Percentiles rank a stretch among this genome's conserved stretches.
Conservation (phyloP, 108 stramenopile species). For the Nitzschia sp. region DNA sequence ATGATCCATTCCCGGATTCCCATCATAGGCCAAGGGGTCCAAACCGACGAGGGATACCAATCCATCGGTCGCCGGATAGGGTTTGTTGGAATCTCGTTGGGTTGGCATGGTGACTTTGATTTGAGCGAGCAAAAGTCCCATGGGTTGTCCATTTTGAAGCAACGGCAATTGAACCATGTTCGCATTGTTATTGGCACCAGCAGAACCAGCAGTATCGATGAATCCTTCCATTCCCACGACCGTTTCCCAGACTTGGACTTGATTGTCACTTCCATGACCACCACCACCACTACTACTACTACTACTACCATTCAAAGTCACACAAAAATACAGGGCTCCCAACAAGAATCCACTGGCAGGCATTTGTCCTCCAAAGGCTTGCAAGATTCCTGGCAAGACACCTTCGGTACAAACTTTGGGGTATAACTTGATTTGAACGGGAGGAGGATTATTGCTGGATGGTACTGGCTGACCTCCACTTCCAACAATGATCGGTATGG, state of each 20-base stretch:
- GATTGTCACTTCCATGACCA: too few relatives aligned
- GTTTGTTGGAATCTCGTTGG: conserved; percentile 2
- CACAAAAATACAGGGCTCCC: conserved; percentile 31
- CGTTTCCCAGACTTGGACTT: conserved; percentile 40
- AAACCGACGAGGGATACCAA: conserved; percentile 68
- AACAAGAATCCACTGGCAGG: conserved; percentile 50
- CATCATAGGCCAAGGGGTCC: conserved; percentile 49
- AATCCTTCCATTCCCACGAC: conserved; percentile 31
- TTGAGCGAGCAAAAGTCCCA: conserved; percentile 52
- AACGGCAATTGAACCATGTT: conserved; percentile 45
- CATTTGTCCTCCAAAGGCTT: conserved; percentile 37
- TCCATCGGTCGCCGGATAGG: conserved; percentile 41
- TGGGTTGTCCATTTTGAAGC: conserved; percentile 32
- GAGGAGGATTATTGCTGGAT: not conserved
- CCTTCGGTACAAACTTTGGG: conserved; percentile 42
- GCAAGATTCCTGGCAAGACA: conserved; percentile 44
- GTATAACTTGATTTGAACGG: conserved; percentile 25
- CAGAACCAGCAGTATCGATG: too few relatives aligned
- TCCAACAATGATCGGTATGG: conserved; percentile 12
- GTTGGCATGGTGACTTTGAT: conserved; percentile 47
- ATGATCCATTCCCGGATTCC: conserved; percentile 41
- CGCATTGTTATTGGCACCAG: too few relatives aligned
- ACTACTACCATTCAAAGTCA: conserved; percentile 1
- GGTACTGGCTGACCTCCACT: conserved; percentile 7
- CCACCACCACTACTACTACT: not conserved